Base-by-base conservation (phyloP, 257 asterid species). In the Capsicum pubescens region DNA sequence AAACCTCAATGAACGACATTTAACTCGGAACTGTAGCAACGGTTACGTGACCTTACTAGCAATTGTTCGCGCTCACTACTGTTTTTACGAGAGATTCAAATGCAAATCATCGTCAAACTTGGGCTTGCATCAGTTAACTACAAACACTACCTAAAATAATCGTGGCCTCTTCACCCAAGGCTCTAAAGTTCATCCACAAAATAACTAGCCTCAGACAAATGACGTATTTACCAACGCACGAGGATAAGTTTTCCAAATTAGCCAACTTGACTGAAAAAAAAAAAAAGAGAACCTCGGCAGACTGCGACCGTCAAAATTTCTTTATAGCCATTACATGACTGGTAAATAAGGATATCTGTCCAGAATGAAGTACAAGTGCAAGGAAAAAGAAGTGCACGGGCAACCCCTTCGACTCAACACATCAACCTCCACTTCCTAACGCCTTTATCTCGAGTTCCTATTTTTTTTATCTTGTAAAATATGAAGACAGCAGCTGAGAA, bases 131-230 rank as follows among this genome's bases (percentile, higher is more conserved):
- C 63, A 72, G 6, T 5, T 72, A 72, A 74, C 61, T 19, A 19
- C 44, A 52, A 26, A 21, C 26, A 52, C 81, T 26, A 76, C 48
- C 46, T 4, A 52, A 76, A 21, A 4, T 26, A 8, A 54, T 26
- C 55, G 4, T 54, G 5, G 15, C 14, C 48, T 77, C 64, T 26
- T 55, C 60, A 54, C 81, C 21, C 3, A 76, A 32, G 50, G 81
- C 50, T 39, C 42, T 66, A 52, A 21, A 12, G 42, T 19, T 19
- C 80, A 50, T 50, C 21, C 60, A 21, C 44, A 19, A 46, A n/a
- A 72, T 46, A 46, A 17, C 58, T 46, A 44, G 79, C 79, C 79
- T 71, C 79, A 12, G 58, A 71, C 58, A 71, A 13, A 71, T 10
- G 32, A 71, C n/a, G 17, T 10, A 35, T 17, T n/a, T n/a, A 72